Conservation (phyloP, 805 yeast species). For the Starmerella powellii region DNA sequence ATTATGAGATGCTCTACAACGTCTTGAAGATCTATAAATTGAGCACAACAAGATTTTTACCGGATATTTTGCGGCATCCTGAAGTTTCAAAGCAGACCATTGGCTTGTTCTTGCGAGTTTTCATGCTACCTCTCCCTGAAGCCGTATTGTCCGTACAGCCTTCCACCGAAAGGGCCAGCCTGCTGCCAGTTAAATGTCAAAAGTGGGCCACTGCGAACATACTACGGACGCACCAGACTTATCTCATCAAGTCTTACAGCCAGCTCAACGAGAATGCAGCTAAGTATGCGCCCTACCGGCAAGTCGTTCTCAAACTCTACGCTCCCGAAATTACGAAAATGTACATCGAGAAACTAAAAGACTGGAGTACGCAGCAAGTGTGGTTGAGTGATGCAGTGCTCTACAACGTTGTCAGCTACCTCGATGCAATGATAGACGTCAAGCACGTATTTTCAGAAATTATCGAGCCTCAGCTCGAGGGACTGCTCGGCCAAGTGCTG, state of each 20-base stretch:
- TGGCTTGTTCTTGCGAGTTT: slow-evolving; percentile 56
- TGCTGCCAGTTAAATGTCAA: slow-evolving; percentile 50
- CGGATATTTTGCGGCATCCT: slow-evolving; percentile 46
- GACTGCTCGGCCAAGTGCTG: slow-evolving; percentile 56
- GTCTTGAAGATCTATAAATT: slow-evolving; percentile 68
- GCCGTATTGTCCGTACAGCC: slow-evolving; percentile 41
- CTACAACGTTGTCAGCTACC: slow-evolving; percentile 51
- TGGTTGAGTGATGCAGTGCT: slow-evolving; percentile 64
- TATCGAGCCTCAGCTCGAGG: slow-evolving; percentile 52
- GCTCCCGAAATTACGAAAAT: slow-evolving; percentile 62
- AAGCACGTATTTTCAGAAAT: slow-evolving; percentile 50
- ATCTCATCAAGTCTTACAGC: slow-evolving; percentile 32
- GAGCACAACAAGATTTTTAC: slow-evolving; percentile 43
- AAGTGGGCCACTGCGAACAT: slow-evolving; percentile 85
- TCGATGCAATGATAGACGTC: slow-evolving; percentile 48
- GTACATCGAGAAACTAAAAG: slow-evolving; percentile 52
- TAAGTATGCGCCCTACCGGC: slow-evolving; percentile 47
- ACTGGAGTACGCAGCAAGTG: slow-evolving; percentile 52
- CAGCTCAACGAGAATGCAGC: slow-evolving; percentile 30
- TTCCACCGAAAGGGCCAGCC: slow-evolving; percentile 38
- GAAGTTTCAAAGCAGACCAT: slow-evolving; percentile 56
- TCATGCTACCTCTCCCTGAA: slow-evolving; percentile 47
- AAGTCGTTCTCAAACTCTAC: slow-evolving; percentile 42
- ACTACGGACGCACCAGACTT: slow-evolving; percentile 57
- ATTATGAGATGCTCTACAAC: slow-evolving; percentile 53